Percentiles rank a stretch among this genome's conserved stretches.
Conservation (phyloP, 805 yeast genomes). For the Saturnispora ahearnii region DNA sequence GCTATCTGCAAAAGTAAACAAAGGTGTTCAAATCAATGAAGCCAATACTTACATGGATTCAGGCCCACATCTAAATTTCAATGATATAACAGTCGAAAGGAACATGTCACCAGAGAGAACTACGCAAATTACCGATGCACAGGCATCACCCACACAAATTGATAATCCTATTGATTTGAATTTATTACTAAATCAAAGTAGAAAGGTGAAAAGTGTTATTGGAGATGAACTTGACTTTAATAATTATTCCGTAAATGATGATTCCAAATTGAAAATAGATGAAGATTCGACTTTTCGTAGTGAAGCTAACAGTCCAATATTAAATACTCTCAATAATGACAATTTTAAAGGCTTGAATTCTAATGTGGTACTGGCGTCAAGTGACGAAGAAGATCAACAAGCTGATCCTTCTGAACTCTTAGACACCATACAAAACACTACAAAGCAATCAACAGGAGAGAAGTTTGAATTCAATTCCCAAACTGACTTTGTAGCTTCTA, state of each 20-base stretch:
- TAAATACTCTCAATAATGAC: neutral
- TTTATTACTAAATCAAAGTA: neutral
- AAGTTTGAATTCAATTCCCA: neutral
- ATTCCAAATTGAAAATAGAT: neutral
- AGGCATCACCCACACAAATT: constrained; percentile 9
- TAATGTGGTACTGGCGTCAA: neutral
- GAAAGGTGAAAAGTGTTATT: neutral
- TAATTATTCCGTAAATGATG: constrained; percentile 4
- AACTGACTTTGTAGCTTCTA: neutral
- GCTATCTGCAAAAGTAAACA: neutral
- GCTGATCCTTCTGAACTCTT: neutral
- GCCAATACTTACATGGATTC: neutral
- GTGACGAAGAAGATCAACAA: neutral
- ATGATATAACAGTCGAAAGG: constrained; percentile 1
- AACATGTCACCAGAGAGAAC: constrained; percentile 1
- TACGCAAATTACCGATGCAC: neutral
- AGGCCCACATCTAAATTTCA: neutral
- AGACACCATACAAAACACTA: neutral
- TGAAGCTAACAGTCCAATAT: neutral
- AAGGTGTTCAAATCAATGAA: neutral
- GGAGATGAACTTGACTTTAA: constrained; percentile 7
- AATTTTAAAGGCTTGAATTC: neutral
- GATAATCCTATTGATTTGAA: constrained; percentile 2
- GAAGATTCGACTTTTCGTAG: neutral
- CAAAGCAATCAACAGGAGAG: neutral